Base-by-base conservation (phyloP, 2,329 filamentous ascomycete species). In the Penicillium griseofulvum region DNA sequence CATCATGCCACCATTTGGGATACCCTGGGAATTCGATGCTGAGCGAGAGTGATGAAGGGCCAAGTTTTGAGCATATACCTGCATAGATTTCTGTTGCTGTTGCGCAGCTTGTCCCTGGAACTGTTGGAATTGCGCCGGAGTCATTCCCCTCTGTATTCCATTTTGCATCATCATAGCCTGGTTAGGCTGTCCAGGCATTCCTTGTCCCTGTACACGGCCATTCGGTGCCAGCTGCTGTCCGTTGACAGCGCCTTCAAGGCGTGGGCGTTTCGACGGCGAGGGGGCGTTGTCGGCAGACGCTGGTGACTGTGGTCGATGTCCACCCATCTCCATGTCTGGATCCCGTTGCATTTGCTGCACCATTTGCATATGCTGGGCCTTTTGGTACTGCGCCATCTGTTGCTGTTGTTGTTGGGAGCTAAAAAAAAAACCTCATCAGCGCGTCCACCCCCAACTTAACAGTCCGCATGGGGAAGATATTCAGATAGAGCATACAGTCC, bases 301-400 rank as follows among this genome's bases (percentile, higher is more conserved):
- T 8, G 93, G 93, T 33, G 93, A 96, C 55, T 87, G 86, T 28
- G 91, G 87, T 56, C 91, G 85, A 63, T 87, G 86, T 57, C 88
- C 89, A 74, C 88, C 90, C 73, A 88, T 88, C 66, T 96, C 91
- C 83, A 94, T 91, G 59, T 88, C 87, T 16, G 90, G 89, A 67
- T 96, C 91, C 57, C 91, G 83, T 71, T 93, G 89, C 89, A 96
- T 95, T 71, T 89, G 86, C 67, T 89, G 85, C 75, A 91, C 87
- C 72, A 84, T 83, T 65, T 80, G 77, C 59, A 78, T 74, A 47
- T 78, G 76, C 60, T 79, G 73, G 67, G 76, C 78, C 60, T 86
- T 83, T 60, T 86, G 84, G 60, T 90, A 79, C 76, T 89, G 85
- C 44, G 85, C 84, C 79, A 93, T 86, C 59, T 83, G 43, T 43